Evolutionary conservation across 2,329 filamentous ascomycete species (phyloP).

Genomic region (Paecilomyces sp.): DNA sequence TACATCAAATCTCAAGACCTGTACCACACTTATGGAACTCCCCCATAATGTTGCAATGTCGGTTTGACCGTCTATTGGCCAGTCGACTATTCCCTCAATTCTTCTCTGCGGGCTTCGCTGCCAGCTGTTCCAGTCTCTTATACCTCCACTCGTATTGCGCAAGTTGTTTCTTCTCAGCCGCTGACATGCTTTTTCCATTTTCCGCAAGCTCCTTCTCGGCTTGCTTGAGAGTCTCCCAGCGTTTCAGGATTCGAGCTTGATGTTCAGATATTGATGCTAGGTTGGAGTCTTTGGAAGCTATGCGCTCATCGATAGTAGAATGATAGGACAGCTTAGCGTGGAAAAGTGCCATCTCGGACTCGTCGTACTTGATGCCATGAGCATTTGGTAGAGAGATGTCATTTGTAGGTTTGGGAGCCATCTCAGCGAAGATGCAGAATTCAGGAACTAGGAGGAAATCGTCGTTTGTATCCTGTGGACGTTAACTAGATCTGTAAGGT

Average conservation of each 20-base stretch:
- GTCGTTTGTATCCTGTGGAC: neutral
- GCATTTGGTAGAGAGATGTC: slow-evolving; percentile 20
- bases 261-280: slow-evolving; percentile 25
- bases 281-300: slow-evolving; percentile 24
- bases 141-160: slow-evolving; percentile 29
- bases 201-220: slow-evolving; percentile 25
- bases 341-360: slow-evolving; percentile 31
- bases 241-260: slow-evolving; percentile 26
- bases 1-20: neutral
- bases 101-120: slow-evolving; percentile 15
- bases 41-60: neutral
- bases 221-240: slow-evolving; percentile 28
- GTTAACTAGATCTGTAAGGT: neutral
- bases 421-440: neutral
- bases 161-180: slow-evolving; percentile 23
- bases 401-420: neutral
- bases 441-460: neutral
- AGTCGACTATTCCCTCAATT: slow-evolving; percentile 2
- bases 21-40: neutral
- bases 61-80: neutral
- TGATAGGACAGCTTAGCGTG: slow-evolving; percentile 28
- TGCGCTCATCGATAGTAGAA: slow-evolving; percentile 25
- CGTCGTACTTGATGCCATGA: slow-evolving; percentile 26
- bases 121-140: slow-evolving; percentile 23
- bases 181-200: slow-evolving; percentile 21